Base-by-base conservation (phyloP, 2,329 filamentous ascomycete species). In the Westerdykella sp. region DNA sequence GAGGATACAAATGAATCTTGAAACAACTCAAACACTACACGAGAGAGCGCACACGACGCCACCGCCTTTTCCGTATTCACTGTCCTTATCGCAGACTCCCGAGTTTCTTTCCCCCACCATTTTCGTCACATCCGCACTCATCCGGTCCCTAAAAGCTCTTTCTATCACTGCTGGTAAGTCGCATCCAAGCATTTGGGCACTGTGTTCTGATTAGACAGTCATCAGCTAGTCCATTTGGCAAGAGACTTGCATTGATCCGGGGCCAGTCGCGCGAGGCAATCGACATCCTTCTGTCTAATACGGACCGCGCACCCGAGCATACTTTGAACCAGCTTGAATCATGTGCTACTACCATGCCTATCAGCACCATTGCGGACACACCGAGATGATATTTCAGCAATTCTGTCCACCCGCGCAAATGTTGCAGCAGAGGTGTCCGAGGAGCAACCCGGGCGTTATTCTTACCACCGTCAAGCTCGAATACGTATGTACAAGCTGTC, bases 311-410 rank as follows among this genome's bases (percentile, higher is more conserved):
- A 4, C 25, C 25, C 9, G 25, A 21, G 18, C 18, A 28, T 28
- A 28, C 7, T 18, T 21, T 22, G 12, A 32, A 39, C n/a, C n/a
- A 12, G 32, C 16, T 35, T n/a, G 15, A 23, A 53, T 25, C n/a
- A 73, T 73, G 71, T 73, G 70, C 60, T 69, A 65, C 55, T 73
- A 71, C 57, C 71, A 73, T 56, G 71, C 70, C 38, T 71, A 73
- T 60, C 64, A 59, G 3, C 66, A 73, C 58, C 55, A 58, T 12
- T 73, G 71, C 54, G 70, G 38, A 4, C 39, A 34, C 15, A 41
- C 38, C 3, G 38, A 32, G 18, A 40, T 32, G 22, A 44, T 63
- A 10, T 56, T 66, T 42, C 55, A 58, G 28, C 50, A 59, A 37
- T 47, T 60, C 16, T 66, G 62, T 21, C 30, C 52, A 2, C 55